These are phyloP conservation scores for Meyerozyma athensensis DNA, from an alignment of 1,139 yeast genomes.

Conservation along the genomic window DNA sequence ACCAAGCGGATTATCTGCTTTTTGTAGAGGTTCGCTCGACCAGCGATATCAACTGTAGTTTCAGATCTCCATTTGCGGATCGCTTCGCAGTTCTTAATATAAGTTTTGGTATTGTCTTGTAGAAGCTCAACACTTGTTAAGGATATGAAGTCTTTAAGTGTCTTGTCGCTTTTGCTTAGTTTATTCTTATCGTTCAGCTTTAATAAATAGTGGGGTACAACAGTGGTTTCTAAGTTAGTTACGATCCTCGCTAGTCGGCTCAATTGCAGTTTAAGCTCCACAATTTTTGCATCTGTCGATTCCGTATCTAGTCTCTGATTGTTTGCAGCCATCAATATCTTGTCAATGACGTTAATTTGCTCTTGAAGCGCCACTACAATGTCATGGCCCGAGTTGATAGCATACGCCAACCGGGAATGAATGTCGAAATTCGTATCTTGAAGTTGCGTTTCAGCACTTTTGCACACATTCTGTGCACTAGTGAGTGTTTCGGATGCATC, in stretches of 20 bases:
- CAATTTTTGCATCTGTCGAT: background rate
- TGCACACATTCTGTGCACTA: constrained; percentile 2
- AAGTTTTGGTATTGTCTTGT: background rate
- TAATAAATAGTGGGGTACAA: background rate
- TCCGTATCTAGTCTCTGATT: background rate
- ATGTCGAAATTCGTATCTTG: background rate
- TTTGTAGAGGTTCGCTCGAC: background rate
- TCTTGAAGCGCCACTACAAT: constrained; percentile 1
- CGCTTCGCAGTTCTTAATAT: background rate
- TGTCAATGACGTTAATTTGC: background rate
- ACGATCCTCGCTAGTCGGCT: background rate
- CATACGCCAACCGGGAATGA: background rate
- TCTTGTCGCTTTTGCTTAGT: background rate
- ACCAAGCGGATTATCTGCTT: background rate
- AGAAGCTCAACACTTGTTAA: background rate
- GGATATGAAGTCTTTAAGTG: background rate
- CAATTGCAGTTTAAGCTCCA: background rate
- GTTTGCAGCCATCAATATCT: background rate
- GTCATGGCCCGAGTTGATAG: background rate
- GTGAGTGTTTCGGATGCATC: background rate
- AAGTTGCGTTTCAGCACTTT: background rate
- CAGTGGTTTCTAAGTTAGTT: background rate
- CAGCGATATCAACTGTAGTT: background rate
- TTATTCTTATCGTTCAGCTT: background rate
- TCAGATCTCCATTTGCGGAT: background rate